Base-by-base conservation (phyloP, 441 rosid genomes). In the Erodium chrysanthum region DNA sequence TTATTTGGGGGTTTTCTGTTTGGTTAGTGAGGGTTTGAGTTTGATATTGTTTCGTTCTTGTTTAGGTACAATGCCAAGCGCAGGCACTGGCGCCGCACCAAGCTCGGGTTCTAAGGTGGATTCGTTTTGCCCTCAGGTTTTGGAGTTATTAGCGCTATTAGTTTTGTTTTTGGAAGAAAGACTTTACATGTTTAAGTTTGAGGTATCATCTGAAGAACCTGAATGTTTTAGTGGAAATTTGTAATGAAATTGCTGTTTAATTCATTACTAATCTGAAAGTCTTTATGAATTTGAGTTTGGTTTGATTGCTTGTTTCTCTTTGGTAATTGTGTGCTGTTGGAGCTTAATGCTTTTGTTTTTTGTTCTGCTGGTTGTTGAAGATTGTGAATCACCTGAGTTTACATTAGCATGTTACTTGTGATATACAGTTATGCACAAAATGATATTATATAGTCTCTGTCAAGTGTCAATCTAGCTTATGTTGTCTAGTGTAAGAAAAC, bases 21-120 rank as follows among this genome's bases (percentile, higher is more conserved):
- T 11, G 58, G 5, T 50, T 14, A 5, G 17, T 12, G 54, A 46
- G 54, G 54, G 9, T 46, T 46, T n/a, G 54, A 46, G 54, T 12
- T 5, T 2, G 54, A 46, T 50, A 3, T 48, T 15, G 58, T 50
- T 17, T 50, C 58, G 6, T 50, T 50, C 20, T 50, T 15, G 58
- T 50, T n/a, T 50, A 50, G 58, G 58, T 50, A 50, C 58, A 50
- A 50, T 50, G 58, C 58, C 58, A 50, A 50, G 58, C 58, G 58
- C 20, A 50, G 58, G 58, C 58, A 25, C 29, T 25, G 29, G 29
- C 29, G 29, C 29, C 29, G 29, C 29, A 25, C 29, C 29, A 25
- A 25, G 58, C 58, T 50, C 0, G 58, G 58, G 58, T 50, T 50
- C 20, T 50, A 15, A 50, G 58, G 20, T 50, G 58, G 20, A n/a